Base-by-base conservation (phyloP, 2,329 filamentous ascomycete genomes). In the Scedosporium minutisporum region DNA sequence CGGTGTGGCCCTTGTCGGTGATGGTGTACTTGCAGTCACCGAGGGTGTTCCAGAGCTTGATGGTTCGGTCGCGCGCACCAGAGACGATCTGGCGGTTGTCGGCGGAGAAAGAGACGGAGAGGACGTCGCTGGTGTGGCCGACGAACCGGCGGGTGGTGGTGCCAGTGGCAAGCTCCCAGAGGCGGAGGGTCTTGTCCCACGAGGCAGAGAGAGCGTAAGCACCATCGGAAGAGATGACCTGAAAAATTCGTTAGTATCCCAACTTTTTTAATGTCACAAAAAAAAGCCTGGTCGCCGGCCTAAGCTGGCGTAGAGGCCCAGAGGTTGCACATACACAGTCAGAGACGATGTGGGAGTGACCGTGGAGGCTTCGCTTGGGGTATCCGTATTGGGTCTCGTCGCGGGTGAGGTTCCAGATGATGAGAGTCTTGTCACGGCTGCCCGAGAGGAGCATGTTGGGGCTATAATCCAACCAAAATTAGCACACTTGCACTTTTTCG, bases 21-120 rank as follows among this genome's bases (percentile, higher is more conserved):
- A 99, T 97, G 84, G 93, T 99, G 89, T 88, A 99, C 87, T 99
- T 99, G 93, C 95, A 99, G 88, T 99, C 95, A 82, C 95, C 95
- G 70, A 99, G 91, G 73, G 95, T 99, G 87, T 99, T 99, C 95
- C 95, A 99, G 75, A 99, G 89, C 91, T 97, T 99, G 87, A 99
- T 97, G 76, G 90, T 91, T 79, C 92, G 89, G 86, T 99, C 95
- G 79, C 95, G 93, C 69, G 95, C 97, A 71, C 93, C 95, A 70
- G 95, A 97, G 74, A 97, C 95, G 81, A 99, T 97, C 87, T 97
- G 95, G 78, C 95, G 90, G 90, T 97, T 97, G 86, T 99, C 95
- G 87, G 95, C 95, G 74, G 95, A 97, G 90, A 99, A 99, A 72
- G 93, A 97, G 79, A 99, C 95, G 79, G 93, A 97, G 77, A 97